Percentiles rank a stretch among this genome's conserved stretches.
Evolutionary conservation across 768 basidiomycete species (phyloP).

Genomic region (Macrocybe gigantea): DNA sequence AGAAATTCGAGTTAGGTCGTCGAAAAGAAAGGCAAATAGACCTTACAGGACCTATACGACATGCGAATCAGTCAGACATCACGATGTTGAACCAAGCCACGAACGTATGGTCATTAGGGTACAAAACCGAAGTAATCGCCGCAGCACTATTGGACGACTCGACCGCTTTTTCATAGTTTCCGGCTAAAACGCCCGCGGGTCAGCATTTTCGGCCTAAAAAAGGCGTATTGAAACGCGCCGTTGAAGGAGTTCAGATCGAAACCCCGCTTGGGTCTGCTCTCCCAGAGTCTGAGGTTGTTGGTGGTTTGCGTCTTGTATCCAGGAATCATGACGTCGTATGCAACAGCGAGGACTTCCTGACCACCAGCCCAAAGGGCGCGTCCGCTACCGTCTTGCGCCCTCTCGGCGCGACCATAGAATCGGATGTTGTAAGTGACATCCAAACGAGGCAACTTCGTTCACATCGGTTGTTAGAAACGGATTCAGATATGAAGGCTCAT

Average conservation of each 20-base stretch:
- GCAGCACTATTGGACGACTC: constrained; percentile 86
- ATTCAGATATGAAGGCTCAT: too few relatives aligned
- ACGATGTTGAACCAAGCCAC: constrained; percentile 16
- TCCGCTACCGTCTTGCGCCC: constrained; percentile 49
- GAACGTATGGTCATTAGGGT: constrained; percentile 89
- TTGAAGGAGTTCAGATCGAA: constrained; percentile 97
- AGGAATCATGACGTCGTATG: constrained; percentile 94
- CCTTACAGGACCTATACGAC: constrained; percentile 36
- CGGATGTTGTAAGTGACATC: constrained; percentile 84
- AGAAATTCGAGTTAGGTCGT: neutral
- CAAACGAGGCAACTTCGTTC: constrained; percentile 54
- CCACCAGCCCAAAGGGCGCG: constrained; percentile 81
- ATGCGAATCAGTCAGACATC: constrained; percentile 1
- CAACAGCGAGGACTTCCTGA: constrained; percentile 89
- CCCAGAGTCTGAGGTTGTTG: constrained; percentile 86
- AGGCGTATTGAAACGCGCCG: constrained; percentile 35
- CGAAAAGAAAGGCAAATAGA: neutral
- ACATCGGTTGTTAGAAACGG: neutral
- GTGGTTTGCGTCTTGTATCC: constrained; percentile 80
- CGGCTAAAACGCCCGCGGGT: constrained; percentile 43
- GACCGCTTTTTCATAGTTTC: constrained; percentile 89
- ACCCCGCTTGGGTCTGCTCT: constrained; percentile 80
- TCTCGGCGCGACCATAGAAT: constrained; percentile 83
- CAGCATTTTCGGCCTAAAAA: neutral
- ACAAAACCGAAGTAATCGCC: constrained; percentile 91